phyloP scores from a whole-genome alignment of 371 early-diverging fungal species.

The Circinella umbellata region DNA sequence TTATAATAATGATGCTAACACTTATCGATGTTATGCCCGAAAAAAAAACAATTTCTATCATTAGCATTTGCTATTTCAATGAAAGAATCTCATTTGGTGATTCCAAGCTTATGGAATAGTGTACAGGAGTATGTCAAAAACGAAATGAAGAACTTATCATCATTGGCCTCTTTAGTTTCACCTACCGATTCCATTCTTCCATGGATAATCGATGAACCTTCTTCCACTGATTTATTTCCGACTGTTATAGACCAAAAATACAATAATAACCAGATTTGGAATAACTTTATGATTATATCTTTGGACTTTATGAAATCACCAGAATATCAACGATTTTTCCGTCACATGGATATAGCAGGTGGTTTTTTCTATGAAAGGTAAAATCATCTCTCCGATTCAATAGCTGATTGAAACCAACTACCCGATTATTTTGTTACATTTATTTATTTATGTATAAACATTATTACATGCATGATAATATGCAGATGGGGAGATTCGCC shows the following conservation, averaged over 20 bases:
- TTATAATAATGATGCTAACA: too few species aligned
- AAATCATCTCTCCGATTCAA: not conserved
- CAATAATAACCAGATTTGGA: constrained; percentile 80
- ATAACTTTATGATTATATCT: constrained; percentile 42
- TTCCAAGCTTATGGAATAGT: too few species aligned
- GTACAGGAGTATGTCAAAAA: not conserved
- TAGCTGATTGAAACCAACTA: not conserved
- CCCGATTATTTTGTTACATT: too few species aligned
- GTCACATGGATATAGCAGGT: constrained; percentile 76
- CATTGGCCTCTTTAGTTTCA: not conserved
- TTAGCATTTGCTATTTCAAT: constrained; percentile 12
- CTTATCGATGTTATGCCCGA: too few species aligned
- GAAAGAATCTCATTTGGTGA: not conserved
- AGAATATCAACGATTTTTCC: constrained; percentile 77
- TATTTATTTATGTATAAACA: not conserved
- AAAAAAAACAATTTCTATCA: not conserved
- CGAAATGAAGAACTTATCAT: too few species aligned
- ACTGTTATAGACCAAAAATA: constrained; percentile 37
- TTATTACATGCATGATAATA: constrained; percentile 24
- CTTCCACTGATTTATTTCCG: not conserved
- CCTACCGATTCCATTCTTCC: constrained; percentile 27
- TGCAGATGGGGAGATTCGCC: constrained; percentile 65
- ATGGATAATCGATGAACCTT: constrained; percentile 37
- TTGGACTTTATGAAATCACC: constrained; percentile 40
- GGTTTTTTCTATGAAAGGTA: constrained; percentile 93